Evolutionary conservation across 2,329 filamentous ascomycete genomes (phyloP).

Genomic region (Dactylellina cionopaga): DNA sequence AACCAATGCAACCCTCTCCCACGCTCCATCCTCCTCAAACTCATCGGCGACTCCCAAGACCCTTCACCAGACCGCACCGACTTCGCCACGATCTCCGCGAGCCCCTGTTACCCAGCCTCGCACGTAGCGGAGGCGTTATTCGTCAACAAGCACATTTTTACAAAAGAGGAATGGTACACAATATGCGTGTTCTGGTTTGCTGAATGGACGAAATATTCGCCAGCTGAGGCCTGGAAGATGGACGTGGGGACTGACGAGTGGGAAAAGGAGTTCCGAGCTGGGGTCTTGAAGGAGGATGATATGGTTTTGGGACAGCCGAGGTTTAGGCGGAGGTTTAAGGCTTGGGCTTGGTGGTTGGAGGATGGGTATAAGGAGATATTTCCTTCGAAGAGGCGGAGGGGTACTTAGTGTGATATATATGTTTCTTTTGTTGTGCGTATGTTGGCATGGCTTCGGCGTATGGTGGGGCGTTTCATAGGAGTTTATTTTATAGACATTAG

Average conservation of each 20-base stretch:
- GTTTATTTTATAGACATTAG: too few relatives aligned
- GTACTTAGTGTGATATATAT: background rate
- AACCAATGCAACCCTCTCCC: constrained; percentile 6
- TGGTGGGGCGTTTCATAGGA: too few relatives aligned
- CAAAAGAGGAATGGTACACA: constrained; percentile 20
- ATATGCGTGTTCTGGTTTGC: constrained; percentile 24
- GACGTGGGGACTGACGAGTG: constrained; percentile 1
- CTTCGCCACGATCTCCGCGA: background rate
- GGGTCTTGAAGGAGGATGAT: background rate
- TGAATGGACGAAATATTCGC: constrained; percentile 16
- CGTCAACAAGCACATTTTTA: constrained; percentile 25
- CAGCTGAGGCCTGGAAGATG: constrained; percentile 8
- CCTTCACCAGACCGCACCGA: constrained; percentile 11
- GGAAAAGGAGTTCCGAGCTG: background rate
- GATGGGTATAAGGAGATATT: constrained; percentile 18
- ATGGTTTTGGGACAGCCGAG: constrained; percentile 1
- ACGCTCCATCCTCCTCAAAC: constrained; percentile 14
- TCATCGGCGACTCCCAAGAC: background rate
- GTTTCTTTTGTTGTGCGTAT: too few relatives aligned
- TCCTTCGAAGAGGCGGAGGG: too few relatives aligned
- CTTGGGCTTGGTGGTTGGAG: constrained; percentile 19
- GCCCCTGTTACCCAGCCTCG: constrained; percentile 24
- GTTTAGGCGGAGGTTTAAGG: constrained; percentile 12
- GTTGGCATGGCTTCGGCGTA: too few relatives aligned
- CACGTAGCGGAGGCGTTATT: constrained; percentile 36